Conservation (phyloP, 2,329 filamentous ascomycete species). For the Pseudonectria foliicola region DNA sequence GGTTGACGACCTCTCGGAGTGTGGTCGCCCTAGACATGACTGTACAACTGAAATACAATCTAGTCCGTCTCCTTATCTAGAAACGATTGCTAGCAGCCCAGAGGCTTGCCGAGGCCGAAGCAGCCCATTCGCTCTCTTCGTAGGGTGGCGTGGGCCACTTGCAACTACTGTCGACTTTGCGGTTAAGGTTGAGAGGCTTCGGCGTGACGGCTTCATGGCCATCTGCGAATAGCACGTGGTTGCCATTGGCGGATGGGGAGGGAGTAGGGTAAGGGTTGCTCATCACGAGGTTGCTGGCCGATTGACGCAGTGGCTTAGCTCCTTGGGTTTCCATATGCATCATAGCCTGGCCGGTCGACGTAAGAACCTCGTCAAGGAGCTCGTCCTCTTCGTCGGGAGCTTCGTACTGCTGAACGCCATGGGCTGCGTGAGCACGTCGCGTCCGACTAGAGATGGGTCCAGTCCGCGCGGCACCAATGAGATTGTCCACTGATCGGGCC, state of each 20-base stretch:
- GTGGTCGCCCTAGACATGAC: conserved; percentile 1
- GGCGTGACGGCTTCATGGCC: conserved; percentile 54
- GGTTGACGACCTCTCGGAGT: conserved; percentile 9
- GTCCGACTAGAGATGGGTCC: conserved; percentile 73
- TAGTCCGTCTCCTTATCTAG: conserved; percentile 26
- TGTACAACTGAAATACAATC: conserved; percentile 9
- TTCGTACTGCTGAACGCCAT: conserved; percentile 80
- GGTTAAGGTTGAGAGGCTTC: conserved; percentile 64
- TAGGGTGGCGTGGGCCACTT: conserved; percentile 97
- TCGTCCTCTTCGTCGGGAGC: conserved; percentile 96
- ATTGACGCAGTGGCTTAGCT: conserved; percentile 46
- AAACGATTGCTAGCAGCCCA: conserved; percentile 64
- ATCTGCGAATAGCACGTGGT: conserved; percentile 66
- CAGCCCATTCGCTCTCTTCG: conserved; percentile 87
- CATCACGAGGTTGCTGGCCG: conserved; percentile 56
- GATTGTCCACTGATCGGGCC: conserved; percentile 57
- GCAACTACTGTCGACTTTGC: conserved; percentile 45
- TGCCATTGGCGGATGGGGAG: conserved; percentile 75
- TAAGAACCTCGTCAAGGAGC: conserved; percentile 80
- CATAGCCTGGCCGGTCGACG: conserved; percentile 68
- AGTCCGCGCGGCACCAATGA: conserved; percentile 47
- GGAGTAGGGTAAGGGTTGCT: conserved; percentile 57
- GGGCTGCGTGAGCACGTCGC: conserved; percentile 64
- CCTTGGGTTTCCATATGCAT: conserved; percentile 55
- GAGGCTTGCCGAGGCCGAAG: conserved; percentile 73